Evolutionary conservation across 345 rosid species (phyloP).

Genomic region (Gossypium rotundifolium): DNA sequence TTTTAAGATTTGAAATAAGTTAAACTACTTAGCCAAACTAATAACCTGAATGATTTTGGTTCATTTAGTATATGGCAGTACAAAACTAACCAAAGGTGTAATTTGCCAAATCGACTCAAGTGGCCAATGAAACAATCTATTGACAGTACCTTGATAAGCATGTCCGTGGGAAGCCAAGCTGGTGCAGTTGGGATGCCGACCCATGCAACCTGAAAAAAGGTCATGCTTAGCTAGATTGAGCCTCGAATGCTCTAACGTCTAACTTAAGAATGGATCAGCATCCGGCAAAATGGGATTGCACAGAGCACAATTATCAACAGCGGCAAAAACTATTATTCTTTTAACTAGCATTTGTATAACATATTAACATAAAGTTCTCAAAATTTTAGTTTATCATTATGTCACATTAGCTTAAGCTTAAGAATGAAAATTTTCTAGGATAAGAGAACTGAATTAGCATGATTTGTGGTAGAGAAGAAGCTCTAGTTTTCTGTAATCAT

Average conservation of each 20-base stretch:
- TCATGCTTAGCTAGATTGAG: neutral
- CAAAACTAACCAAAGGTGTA: neutral
- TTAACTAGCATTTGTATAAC: neutral
- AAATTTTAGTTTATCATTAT: neutral
- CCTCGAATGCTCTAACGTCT: neutral
- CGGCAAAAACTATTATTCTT: neutral
- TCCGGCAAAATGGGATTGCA: neutral
- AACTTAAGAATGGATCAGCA: neutral
- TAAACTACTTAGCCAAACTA: neutral
- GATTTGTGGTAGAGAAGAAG: neutral
- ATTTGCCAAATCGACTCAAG: neutral
- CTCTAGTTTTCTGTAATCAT: too few relatives aligned
- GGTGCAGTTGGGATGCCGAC: slow-evolving; percentile 94
- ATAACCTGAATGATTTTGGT: neutral
- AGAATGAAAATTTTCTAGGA: neutral
- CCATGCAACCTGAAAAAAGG: slow-evolving; percentile 60
- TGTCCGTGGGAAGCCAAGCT: slow-evolving; percentile 90
- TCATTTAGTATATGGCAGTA: neutral
- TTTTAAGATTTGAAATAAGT: neutral
- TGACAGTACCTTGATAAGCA: slow-evolving; percentile 71
- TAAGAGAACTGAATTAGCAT: neutral
- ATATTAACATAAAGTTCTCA: neutral
- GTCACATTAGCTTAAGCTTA: neutral
- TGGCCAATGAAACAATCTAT: neutral
- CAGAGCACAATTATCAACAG: neutral